Conservation (phyloP, 2,329 filamentous ascomycete genomes). For the Teratosphaeria pseudoeucalypti region DNA sequence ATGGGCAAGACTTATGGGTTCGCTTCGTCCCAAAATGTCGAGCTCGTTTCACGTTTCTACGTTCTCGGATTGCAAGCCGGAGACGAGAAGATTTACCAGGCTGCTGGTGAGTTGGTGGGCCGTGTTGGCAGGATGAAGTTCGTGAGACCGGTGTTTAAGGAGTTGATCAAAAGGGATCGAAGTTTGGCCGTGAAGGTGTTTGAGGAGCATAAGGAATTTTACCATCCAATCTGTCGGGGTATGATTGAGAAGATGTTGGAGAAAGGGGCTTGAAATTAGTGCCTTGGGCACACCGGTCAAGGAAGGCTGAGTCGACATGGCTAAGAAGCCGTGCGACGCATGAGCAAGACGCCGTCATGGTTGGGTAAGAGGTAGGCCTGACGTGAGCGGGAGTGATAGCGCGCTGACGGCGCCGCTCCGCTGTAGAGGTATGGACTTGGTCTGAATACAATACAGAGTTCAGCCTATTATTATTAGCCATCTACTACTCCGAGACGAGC, state of each 20-base stretch:
- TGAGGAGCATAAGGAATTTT: slow-evolving; percentile 79
- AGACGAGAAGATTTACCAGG: slow-evolving; percentile 57
- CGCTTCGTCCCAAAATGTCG: slow-evolving; percentile 67
- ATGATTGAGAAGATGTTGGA: slow-evolving; percentile 64
- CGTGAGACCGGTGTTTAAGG: slow-evolving; percentile 73
- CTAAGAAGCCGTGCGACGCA: neutral
- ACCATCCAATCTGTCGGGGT: slow-evolving; percentile 81
- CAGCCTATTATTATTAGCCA: no score
- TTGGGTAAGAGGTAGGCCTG: neutral
- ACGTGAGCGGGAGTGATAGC: neutral
- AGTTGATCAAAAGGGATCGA: slow-evolving; percentile 63
- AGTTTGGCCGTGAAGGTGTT: slow-evolving; percentile 72
- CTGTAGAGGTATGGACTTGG: no score
- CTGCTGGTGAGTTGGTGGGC: slow-evolving; percentile 64
- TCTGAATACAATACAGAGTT: no score
- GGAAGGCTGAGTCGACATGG: neutral
- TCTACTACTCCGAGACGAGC: no score
- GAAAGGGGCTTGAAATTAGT: neutral
- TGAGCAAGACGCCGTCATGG: neutral
- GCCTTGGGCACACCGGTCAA: no score
- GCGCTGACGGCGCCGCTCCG: no score
- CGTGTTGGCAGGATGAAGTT: slow-evolving; percentile 94
- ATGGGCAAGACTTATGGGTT: slow-evolving; percentile 71
- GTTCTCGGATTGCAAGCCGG: slow-evolving; percentile 66
- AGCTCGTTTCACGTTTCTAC: slow-evolving; percentile 73